Conservation (phyloP, 768 basidiomycete genomes). For the Boletus vermiculosoides region DNA sequence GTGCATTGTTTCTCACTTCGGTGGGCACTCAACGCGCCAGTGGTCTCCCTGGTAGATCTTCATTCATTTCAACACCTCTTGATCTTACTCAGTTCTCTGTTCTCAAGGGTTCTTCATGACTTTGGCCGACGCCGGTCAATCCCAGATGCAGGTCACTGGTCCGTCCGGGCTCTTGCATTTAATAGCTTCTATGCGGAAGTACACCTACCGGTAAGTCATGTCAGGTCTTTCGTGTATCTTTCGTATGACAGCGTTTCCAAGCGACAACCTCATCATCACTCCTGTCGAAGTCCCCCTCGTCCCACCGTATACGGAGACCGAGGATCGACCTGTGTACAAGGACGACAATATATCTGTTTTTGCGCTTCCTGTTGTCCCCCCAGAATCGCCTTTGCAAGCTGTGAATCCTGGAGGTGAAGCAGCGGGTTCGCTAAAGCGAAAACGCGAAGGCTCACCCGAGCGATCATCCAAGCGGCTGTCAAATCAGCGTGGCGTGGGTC, state of each 20-base stretch:
- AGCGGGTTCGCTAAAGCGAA: constrained; percentile 37
- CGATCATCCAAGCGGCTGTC: constrained; percentile 36
- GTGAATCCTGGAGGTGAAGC: not conserved
- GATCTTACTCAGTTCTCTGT: not conserved
- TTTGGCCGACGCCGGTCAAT: constrained; percentile 66
- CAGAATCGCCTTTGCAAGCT: not conserved
- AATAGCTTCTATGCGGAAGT: constrained; percentile 68
- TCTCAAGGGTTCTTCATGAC: constrained; percentile 72
- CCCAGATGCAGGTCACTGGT: constrained; percentile 61
- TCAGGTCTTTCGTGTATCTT: not conserved
- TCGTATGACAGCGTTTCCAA: constrained; percentile 20
- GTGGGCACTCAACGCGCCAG: constrained; percentile 58
- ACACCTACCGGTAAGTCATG: constrained; percentile 55
- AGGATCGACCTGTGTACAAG: constrained; percentile 47
- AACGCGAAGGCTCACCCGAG: constrained; percentile 41
- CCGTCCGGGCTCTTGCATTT: constrained; percentile 72
- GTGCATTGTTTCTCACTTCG: constrained; percentile 71
- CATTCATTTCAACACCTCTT: not conserved
- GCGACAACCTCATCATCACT: constrained; percentile 51
- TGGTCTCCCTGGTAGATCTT: constrained; percentile 67
- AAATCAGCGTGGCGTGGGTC: not conserved
- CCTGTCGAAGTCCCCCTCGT: constrained; percentile 42
- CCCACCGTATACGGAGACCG: constrained; percentile 14
- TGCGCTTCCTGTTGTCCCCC: constrained; percentile 49
- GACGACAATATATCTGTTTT: constrained; percentile 69